Percentiles rank a stretch among this genome's conserved stretches.
phyloP scores from a whole-genome alignment of 148 eudicot genomes.

The Hydrangea macrophylla region DNA sequence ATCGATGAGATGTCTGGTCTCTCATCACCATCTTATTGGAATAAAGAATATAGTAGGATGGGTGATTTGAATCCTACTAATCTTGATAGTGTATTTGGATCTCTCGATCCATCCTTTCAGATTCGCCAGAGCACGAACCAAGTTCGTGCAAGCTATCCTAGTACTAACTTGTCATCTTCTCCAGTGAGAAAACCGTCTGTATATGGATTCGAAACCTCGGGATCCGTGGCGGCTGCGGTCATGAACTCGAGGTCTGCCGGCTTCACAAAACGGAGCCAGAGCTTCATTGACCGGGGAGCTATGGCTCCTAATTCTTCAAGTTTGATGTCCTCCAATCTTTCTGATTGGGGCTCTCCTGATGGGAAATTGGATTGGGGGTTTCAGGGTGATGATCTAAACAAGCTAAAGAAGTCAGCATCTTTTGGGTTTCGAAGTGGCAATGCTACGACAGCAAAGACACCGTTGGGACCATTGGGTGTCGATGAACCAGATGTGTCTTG shows the following conservation, averaged over 20 bases:
- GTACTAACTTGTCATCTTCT: conserved; percentile 34
- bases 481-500: conserved; percentile 89
- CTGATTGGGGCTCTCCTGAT: conserved; percentile 68
- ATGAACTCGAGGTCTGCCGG: conserved; percentile 73
- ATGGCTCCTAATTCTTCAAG: conserved; percentile 30
- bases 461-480: conserved; percentile 18
- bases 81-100: conserved; percentile 46
- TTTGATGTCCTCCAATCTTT: conserved; percentile 27
- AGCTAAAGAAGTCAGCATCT: conserved; percentile 80
- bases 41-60: conserved; percentile 18
- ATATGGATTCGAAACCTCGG: conserved; percentile 51
- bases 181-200: conserved; percentile 39
- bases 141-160: conserved; percentile 45
- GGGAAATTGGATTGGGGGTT: conserved; percentile 82
- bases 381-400: conserved; percentile 55
- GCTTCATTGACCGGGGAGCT: conserved; percentile 63
- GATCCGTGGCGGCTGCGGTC: conserved; percentile 62
- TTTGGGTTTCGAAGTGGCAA: conserved; percentile 53
- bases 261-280: conserved; percentile 70
- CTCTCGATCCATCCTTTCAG: conserved; percentile 28
- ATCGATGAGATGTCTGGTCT: conserved; percentile 40
- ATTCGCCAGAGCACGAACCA: conserved; percentile 38
- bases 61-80: conserved; percentile 46
- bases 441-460: not conserved
- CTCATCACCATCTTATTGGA: conserved; percentile 33